Evolutionary conservation across 768 basidiomycete genomes (phyloP).

Genomic region (Coprinellus micaceus): DNA sequence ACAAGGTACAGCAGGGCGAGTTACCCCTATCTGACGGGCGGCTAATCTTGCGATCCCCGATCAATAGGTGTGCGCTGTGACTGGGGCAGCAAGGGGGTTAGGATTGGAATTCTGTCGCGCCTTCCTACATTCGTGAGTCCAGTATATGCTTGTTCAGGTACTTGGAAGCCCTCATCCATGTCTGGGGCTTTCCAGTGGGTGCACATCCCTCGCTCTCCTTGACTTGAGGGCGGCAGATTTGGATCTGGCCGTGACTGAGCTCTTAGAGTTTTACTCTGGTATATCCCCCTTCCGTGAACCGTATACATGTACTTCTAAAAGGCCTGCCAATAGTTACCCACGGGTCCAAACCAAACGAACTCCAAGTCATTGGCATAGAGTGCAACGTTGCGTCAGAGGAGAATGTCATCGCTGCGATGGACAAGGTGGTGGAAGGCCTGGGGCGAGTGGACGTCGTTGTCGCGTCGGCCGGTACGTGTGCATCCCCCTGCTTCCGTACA

Average conservation of each 20-base stretch:
- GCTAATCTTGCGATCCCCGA: neutral
- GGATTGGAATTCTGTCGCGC: slow-evolving; percentile 90
- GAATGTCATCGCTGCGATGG: slow-evolving; percentile 72
- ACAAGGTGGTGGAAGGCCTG: slow-evolving; percentile 55
- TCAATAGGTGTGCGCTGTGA: slow-evolving; percentile 81
- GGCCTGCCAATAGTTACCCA: slow-evolving; percentile 43
- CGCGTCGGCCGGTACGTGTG: slow-evolving; percentile 75
- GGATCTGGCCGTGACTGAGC: slow-evolving; percentile 62
- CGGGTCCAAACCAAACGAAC: slow-evolving; percentile 49
- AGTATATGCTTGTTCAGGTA: too few relatives aligned
- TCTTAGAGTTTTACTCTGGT: slow-evolving; percentile 35
- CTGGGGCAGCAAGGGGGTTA: slow-evolving; percentile 88
- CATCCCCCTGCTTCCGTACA: neutral
- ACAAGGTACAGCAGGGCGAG: slow-evolving; percentile 60
- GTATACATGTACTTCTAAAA: neutral
- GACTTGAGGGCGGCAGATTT: slow-evolving; percentile 77
- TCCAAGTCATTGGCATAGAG: slow-evolving; percentile 70
- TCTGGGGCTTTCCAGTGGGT: slow-evolving; percentile 51
- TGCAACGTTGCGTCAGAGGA: slow-evolving; percentile 87
- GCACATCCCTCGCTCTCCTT: slow-evolving; percentile 73
- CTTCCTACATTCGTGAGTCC: slow-evolving; percentile 78
- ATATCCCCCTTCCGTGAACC: too few relatives aligned
- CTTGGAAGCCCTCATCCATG: too few relatives aligned
- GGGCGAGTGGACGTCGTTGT: slow-evolving; percentile 81
- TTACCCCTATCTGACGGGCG: neutral